phyloP scores from a whole-genome alignment of 345 rosid species.

The Alliaria petiolata region DNA sequence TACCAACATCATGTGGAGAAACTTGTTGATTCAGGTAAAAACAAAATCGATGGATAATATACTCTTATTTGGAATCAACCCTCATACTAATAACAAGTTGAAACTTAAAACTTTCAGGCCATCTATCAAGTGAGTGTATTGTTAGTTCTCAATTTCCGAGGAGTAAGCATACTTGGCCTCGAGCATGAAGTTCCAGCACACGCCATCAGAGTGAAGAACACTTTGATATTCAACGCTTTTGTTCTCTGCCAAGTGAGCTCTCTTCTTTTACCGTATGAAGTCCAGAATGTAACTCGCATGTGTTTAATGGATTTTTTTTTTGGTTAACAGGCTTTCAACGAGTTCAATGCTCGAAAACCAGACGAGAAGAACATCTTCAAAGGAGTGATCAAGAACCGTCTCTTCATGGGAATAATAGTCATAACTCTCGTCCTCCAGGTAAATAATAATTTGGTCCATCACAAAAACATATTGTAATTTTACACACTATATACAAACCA shows the following conservation, averaged over 20 bases:
- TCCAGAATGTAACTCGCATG: background rate
- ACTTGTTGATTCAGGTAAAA: conserved; percentile 81
- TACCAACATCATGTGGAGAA: conserved; percentile 98
- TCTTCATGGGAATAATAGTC: conserved; percentile 73
- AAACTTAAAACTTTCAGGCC: conserved; percentile 44
- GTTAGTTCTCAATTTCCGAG: conserved; percentile 67
- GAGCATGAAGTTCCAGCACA: conserved; percentile 36
- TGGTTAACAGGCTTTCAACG: conserved; percentile 66
- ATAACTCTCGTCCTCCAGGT: conserved; percentile 89
- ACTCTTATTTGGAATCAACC: background rate
- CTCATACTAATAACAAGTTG: background rate
- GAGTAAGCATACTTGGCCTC: conserved; percentile 52
- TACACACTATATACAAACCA: background rate
- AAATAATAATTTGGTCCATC: background rate
- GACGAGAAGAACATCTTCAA: conserved; percentile 75
- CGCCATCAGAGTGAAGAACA: conserved; percentile 69
- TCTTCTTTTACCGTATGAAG: background rate
- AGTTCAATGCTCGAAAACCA: conserved; percentile 93
- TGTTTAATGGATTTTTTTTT: background rate
- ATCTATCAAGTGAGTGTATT: conserved; percentile 70
- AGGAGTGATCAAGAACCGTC: conserved; percentile 69
- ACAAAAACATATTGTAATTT: background rate
- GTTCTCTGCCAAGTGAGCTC: conserved; percentile 83
- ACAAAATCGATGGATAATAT: background rate
- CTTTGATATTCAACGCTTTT: conserved; percentile 85